phyloP scores from a whole-genome alignment of 2,329 filamentous ascomycete genomes.

The Phialemoniopsis sp. region DNA sequence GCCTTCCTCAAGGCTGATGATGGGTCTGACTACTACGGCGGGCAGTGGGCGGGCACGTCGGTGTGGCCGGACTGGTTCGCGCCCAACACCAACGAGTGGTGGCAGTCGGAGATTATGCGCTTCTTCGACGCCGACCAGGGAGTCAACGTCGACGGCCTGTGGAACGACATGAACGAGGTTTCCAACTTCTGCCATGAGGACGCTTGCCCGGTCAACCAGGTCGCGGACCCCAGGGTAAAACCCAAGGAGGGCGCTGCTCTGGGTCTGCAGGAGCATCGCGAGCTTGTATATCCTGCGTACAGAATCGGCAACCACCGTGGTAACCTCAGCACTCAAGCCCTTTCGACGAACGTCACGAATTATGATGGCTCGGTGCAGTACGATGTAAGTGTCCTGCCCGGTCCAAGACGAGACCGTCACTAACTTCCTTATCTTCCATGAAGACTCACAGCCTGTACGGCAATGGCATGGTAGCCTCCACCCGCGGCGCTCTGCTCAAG shows the following conservation, averaged over 20 bases:
- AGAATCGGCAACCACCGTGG: constrained; percentile 70
- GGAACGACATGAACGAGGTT: constrained; percentile 66
- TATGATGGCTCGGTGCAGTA: constrained; percentile 71
- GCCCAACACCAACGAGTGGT: constrained; percentile 58
- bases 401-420: neutral
- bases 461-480: constrained; percentile 71
- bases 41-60: constrained; percentile 72
- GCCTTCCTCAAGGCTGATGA: constrained; percentile 47
- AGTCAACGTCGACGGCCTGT: constrained; percentile 71
- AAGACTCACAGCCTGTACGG: constrained; percentile 73
- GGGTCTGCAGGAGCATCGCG: constrained; percentile 40
- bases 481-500: constrained; percentile 64
- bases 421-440: neutral
- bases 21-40: constrained; percentile 52
- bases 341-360: constrained; percentile 75
- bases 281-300: constrained; percentile 73
- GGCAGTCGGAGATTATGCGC: constrained; percentile 60
- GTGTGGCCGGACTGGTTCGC: constrained; percentile 77
- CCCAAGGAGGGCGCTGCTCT: too few species aligned
- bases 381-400: constrained; percentile 40
- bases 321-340: constrained; percentile 67
- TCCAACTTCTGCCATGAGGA: constrained; percentile 34
- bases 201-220: constrained; percentile 47
- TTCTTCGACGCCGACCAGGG: constrained; percentile 63
- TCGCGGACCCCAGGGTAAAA: too few species aligned